Evolutionary conservation across 257 asterid genomes (phyloP).

Genomic region (Oldenlandia corymbosa): DNA sequence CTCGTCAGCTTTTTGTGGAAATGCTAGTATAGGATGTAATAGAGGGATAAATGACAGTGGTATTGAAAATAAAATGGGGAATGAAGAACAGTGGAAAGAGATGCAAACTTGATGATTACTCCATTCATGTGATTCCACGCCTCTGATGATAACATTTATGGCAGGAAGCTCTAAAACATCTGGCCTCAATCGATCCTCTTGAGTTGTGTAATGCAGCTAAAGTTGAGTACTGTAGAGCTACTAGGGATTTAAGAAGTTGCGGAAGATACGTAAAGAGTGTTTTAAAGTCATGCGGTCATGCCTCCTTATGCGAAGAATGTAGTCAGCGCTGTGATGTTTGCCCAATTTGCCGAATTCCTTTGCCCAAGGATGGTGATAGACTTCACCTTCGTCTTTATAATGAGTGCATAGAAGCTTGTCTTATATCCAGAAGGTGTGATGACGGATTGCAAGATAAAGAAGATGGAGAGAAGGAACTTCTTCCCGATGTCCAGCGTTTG

Average conservation of each 20-base stretch:
- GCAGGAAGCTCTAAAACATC: conserved; percentile 63
- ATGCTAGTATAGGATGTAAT: neutral
- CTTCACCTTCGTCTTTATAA: conserved; percentile 77
- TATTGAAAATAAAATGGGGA: neutral
- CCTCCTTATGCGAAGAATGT: conserved; percentile 94
- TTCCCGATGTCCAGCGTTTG: conserved; percentile 74
- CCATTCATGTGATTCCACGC: neutral
- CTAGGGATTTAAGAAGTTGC: conserved; percentile 93
- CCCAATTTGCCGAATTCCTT: conserved; percentile 72
- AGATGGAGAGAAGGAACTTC: conserved; percentile 44
- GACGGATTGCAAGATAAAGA: conserved; percentile 69
- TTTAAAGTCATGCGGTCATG: conserved; percentile 71
- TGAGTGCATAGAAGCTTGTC: conserved; percentile 84
- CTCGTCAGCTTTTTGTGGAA: neutral
- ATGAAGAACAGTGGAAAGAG: neutral
- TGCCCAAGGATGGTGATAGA: conserved; percentile 51
- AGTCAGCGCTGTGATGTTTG: conserved; percentile 86
- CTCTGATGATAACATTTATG: conserved; percentile 20
- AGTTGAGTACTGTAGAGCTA: conserved; percentile 86
- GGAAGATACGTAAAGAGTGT: conserved; percentile 74
- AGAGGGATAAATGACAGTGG: neutral
- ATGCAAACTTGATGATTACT: neutral
- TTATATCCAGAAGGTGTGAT: conserved; percentile 71
- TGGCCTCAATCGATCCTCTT: conserved; percentile 80
- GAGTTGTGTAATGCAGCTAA: conserved; percentile 91